Conservation (phyloP, 192 early-diverging fungal species). For the Coemansia sp. region DNA sequence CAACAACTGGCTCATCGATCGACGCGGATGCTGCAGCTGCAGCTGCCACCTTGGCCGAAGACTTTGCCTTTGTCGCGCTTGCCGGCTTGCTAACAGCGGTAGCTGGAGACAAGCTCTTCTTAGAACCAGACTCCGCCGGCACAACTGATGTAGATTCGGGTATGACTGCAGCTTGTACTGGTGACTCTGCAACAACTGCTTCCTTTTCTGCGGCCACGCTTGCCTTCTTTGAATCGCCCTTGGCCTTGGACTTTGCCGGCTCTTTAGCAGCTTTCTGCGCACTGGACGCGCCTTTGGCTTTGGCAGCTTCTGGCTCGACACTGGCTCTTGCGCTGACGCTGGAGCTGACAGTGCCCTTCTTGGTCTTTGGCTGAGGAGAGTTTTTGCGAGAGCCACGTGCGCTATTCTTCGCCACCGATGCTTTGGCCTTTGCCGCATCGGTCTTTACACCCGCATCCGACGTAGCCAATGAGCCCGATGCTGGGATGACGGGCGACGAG, state of each 20-base stretch:
- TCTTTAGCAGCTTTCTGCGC: background rate
- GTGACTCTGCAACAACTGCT: background rate
- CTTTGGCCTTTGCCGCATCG: conserved; percentile 9
- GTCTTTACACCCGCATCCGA: background rate
- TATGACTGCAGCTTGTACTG: background rate
- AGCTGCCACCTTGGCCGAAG: no score
- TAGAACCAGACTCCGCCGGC: no score
- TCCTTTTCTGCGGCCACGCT: background rate
- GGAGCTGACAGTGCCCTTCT: conserved; percentile 4
- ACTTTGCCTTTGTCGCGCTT: no score
- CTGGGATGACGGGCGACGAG: conserved; percentile 7
- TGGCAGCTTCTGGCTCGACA: conserved; percentile 14
- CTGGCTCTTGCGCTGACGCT: conserved; percentile 9
- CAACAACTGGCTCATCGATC: background rate
- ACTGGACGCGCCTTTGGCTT: background rate
- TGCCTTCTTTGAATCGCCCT: conserved; percentile 3
- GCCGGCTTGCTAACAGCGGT: no score
- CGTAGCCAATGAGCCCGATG: background rate
- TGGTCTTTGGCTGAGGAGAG: conserved; percentile 42
- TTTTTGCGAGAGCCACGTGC: conserved; percentile 43
- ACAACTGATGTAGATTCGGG: no score
- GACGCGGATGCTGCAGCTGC: no score
- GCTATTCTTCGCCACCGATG: conserved; percentile 30
- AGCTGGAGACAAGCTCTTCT: no score
- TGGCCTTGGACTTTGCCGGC: background rate